Conservation (phyloP, 2,329 filamentous ascomycete species). For the Claviceps sp. region DNA sequence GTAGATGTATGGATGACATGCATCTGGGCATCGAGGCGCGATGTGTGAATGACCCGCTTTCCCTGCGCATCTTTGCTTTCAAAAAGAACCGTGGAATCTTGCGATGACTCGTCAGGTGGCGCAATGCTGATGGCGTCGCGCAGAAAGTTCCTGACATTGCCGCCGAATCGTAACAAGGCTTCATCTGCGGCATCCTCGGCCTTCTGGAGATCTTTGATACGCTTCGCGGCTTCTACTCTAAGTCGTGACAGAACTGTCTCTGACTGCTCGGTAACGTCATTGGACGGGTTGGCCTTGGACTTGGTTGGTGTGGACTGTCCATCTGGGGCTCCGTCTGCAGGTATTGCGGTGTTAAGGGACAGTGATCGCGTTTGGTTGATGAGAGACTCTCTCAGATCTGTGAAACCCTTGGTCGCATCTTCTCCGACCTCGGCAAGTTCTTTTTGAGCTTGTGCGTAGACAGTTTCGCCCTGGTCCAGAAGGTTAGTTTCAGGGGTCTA, state of each 20-base stretch:
- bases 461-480: conserved; percentile 52
- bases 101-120: conserved; percentile 46
- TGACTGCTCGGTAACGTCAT: conserved; percentile 31
- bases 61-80: conserved; percentile 85
- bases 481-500: conserved; percentile 1
- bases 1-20: conserved; percentile 84
- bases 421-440: conserved; percentile 68
- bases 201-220: conserved; percentile 76
- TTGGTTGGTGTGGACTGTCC: conserved; percentile 34
- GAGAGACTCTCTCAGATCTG: conserved; percentile 52
- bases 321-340: conserved; percentile 18
- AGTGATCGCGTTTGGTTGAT: conserved; percentile 62
- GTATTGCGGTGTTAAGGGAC: conserved; percentile 41
- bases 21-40: conserved; percentile 85
- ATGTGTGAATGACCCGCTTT: conserved; percentile 88
- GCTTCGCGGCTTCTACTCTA: conserved; percentile 62
- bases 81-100: conserved; percentile 61
- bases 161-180: conserved; percentile 80
- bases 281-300: conserved; percentile 23
- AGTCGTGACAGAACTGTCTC: conserved; percentile 64
- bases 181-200: conserved; percentile 96
- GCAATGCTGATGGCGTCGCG: conserved; percentile 82
- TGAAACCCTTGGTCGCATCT: conserved; percentile 72
- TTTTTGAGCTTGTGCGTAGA: conserved; percentile 75
- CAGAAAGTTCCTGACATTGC: conserved; percentile 79